Conservation (phyloP, 768 basidiomycete species). For the Russula abietina region DNA sequence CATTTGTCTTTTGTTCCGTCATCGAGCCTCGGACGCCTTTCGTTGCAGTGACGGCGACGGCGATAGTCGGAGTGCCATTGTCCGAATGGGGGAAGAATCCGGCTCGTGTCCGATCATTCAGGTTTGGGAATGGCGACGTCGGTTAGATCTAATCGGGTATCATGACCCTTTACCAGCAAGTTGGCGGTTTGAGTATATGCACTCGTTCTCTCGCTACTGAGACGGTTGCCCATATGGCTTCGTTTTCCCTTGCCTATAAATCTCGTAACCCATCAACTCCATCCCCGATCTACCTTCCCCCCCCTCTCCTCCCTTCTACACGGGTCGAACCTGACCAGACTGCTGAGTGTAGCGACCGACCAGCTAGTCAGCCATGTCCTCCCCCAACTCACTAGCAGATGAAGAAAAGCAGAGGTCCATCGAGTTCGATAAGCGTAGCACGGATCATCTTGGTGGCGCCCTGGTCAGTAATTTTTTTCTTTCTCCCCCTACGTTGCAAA, state of each 20-base stretch:
- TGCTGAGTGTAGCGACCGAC: slow-evolving; percentile 3
- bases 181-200: no score
- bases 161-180: no score
- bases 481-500: background rate
- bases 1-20: no score
- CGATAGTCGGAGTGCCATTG: no score
- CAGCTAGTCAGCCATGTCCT: slow-evolving; percentile 20
- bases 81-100: no score
- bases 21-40: no score
- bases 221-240: background rate
- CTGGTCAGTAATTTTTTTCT: background rate
- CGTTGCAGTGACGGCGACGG: no score
- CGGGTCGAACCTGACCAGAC: background rate
- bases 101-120: no score
- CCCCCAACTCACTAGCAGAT: background rate
- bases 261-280: background rate
- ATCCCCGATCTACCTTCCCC: background rate
- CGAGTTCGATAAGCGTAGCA: slow-evolving; percentile 24
- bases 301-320: background rate
- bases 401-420: slow-evolving; percentile 26
- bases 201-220: background rate
- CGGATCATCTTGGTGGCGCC: background rate
- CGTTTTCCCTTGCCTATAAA: background rate
- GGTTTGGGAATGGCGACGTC: no score
- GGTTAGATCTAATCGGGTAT: no score